Evolutionary conservation across 805 yeast genomes (phyloP), one percentile per base, ranked within the genome.

Genomic region (Tetrapisispora pingtungensis): DNA sequence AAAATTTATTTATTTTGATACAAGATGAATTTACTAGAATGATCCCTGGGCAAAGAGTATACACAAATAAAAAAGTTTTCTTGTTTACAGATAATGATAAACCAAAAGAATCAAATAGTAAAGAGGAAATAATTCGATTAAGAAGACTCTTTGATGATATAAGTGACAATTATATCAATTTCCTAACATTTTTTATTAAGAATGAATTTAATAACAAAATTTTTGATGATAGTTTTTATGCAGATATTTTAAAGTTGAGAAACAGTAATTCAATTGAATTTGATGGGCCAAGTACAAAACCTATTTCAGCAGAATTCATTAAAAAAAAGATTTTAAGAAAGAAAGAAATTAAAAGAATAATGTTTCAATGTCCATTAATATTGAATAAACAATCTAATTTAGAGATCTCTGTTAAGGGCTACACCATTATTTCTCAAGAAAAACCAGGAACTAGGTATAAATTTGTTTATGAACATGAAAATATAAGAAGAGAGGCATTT

Each of bases 11-110:
- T 37, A 69, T 68, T 30, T 66, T 68, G 19, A 62, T 81, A 8
- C 72, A 77, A 43, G 80, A 77, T 43, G 81, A 78, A 46, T 79
- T 83, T 48, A 55, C 66, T 14, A 58, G 66, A 32, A 59, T 62
- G 4, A 66, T 67, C 15, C 59, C 59, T 13, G 64, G 56, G 31
- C 74, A 72, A 34, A 67, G 64, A 42, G 57, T 59, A 20, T 81
- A 72, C 58, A 75, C 76, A 41, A 71, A 71, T 36, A 76, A 74
- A 50, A 79, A 82, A 53, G 63, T 85, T 3, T 73, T 86, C 50
- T 65, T 87, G 56, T 76, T 88, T 55, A 85, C 96, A 0, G 83
- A 81, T 57, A 78, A 81, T 57, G 93, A 83, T 51, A 63, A 62
- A 38, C 97, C 96, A 0, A 73, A 65, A 49, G 68, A 69, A 43